These are phyloP conservation scores for Botrytis elliptica DNA, from an alignment of 2,329 filamentous ascomycete genomes.

Conservation along the genomic window DNA sequence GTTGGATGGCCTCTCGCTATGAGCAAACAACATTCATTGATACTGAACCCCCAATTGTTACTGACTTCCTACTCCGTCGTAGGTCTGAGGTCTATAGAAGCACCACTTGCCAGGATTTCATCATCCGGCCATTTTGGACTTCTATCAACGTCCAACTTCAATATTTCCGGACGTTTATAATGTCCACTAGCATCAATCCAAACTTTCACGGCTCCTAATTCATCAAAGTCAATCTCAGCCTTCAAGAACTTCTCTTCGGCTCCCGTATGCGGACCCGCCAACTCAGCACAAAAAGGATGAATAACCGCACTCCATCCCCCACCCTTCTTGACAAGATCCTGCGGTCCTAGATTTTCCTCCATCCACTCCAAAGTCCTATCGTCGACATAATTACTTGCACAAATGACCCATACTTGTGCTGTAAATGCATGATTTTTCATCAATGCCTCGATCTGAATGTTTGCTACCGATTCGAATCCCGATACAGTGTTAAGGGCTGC, in stretches of 20 bases:
- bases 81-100: neutral
- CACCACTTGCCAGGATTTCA: neutral
- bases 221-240: neutral
- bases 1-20: neutral
- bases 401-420: conserved; percentile 46
- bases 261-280: conserved; percentile 11
- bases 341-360: conserved; percentile 4
- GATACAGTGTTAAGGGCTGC: neutral
- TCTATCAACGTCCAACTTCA: conserved; percentile 5
- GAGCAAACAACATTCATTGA: neutral
- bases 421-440: conserved; percentile 49
- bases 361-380: conserved; percentile 42
- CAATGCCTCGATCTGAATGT: conserved; percentile 43
- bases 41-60: neutral
- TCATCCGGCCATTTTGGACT: neutral
- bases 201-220: neutral
- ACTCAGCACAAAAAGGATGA: conserved; percentile 9
- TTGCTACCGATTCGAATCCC: neutral
- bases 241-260: conserved; percentile 8
- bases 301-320: conserved; percentile 9
- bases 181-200: conserved; percentile 21
- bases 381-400: conserved; percentile 46
- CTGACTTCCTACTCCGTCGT: neutral
- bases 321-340: conserved; percentile 4
- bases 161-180: conserved; percentile 17